Percentiles rank a stretch among this genome's conserved stretches.
Evolutionary conservation across 345 rosid genomes (phyloP).

Genomic region (Carallia brachiata): DNA sequence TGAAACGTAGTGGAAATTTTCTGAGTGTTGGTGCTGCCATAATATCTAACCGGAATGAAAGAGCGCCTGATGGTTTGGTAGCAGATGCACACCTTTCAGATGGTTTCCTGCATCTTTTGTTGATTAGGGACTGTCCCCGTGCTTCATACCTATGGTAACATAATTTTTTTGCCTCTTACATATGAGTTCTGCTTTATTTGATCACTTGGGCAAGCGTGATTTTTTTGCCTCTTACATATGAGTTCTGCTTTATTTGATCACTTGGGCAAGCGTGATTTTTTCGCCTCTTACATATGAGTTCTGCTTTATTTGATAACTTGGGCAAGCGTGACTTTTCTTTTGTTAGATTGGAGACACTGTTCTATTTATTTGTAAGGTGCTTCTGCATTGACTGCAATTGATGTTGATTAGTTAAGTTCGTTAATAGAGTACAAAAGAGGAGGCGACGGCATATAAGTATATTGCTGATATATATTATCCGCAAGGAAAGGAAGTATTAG

Average conservation of each 20-base stretch:
- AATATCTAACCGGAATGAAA: constrained; percentile 82
- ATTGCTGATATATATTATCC: too few relatives aligned
- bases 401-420: too few relatives aligned
- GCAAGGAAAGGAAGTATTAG: too few relatives aligned
- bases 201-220: neutral
- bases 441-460: too few relatives aligned
- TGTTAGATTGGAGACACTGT: neutral
- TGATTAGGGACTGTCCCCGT: constrained; percentile 80
- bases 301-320: neutral
- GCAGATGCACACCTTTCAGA: constrained; percentile 95
- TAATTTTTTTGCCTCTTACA: constrained; percentile 1
- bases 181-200: neutral
- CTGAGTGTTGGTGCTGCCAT: constrained; percentile 88
- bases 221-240: too few relatives aligned
- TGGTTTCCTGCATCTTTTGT: constrained; percentile 87
- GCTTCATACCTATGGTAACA: constrained; percentile 78
- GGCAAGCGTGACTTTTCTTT: too few relatives aligned
- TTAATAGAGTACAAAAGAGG: too few relatives aligned
- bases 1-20: constrained; percentile 61
- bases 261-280: neutral
- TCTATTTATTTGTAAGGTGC: neutral
- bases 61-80: constrained; percentile 95
- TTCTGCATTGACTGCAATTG: too few relatives aligned
- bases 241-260: too few relatives aligned
- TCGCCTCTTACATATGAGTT: neutral